Percentiles rank a stretch among this genome's conserved stretches.
phyloP scores from a whole-genome alignment of 2,329 filamentous ascomycete species.

The Dothistroma septosporum region DNA sequence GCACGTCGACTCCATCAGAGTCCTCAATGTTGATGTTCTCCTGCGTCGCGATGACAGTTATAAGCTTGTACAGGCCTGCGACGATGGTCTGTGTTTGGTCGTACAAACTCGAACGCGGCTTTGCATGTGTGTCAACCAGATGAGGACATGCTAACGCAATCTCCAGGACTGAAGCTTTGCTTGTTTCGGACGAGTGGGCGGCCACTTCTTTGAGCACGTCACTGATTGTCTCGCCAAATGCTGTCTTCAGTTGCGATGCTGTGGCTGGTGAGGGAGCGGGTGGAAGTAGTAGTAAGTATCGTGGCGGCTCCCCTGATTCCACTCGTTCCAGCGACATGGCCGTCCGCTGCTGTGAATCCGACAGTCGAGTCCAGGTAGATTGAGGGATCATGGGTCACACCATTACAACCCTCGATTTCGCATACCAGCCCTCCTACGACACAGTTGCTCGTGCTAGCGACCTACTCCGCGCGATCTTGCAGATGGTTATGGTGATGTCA shows the following conservation, averaged over 20 bases:
- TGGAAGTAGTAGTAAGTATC: slow-evolving; percentile 44
- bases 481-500: too few species aligned
- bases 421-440: not conserved
- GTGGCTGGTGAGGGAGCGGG: slow-evolving; percentile 40
- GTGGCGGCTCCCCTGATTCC: slow-evolving; percentile 32
- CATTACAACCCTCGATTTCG: not conserved
- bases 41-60: slow-evolving; percentile 67
- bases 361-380: not conserved
- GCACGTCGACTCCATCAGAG: slow-evolving; percentile 68
- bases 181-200: slow-evolving; percentile 30
- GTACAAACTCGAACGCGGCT: slow-evolving; percentile 59
- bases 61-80: slow-evolving; percentile 71
- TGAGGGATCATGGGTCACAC: not conserved
- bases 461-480: too few species aligned
- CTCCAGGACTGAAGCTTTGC: slow-evolving; percentile 46
- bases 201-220: slow-evolving; percentile 42
- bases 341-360: not conserved
- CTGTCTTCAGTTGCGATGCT: slow-evolving; percentile 40
- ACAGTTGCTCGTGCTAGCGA: not conserved
- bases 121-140: slow-evolving; percentile 49
- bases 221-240: slow-evolving; percentile 41
- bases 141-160: slow-evolving; percentile 62
- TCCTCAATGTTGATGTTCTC: slow-evolving; percentile 60
- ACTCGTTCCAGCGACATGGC: slow-evolving; percentile 8
- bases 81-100: slow-evolving; percentile 67